Evolutionary conservation across 228 moss, liverwort and hornwort genomes (phyloP).

Genomic region (Sphagnum magellanicum): DNA sequence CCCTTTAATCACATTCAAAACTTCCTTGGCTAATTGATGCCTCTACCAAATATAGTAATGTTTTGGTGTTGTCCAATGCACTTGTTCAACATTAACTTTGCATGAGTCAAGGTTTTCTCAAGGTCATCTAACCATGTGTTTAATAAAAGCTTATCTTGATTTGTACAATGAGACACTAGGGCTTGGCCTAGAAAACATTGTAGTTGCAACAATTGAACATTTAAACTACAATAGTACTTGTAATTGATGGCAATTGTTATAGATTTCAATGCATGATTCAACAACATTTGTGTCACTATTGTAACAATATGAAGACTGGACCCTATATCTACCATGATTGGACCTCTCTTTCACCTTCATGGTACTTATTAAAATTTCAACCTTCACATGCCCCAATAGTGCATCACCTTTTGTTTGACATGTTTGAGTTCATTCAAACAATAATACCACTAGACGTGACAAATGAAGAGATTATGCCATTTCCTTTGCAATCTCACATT

Average conservation of each 20-base stretch:
- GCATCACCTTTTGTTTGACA: too few relatives aligned
- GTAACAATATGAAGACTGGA: not conserved
- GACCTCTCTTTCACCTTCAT: too few relatives aligned
- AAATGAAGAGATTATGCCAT: too few relatives aligned
- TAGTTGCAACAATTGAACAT: not conserved
- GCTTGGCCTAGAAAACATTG: not conserved
- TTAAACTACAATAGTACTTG: not conserved
- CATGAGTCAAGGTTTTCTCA: not conserved
- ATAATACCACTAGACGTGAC: too few relatives aligned
- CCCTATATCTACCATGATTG: not conserved
- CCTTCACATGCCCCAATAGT: too few relatives aligned
- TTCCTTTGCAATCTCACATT: too few relatives aligned
- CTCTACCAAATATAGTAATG: not conserved
- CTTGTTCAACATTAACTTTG: not conserved
- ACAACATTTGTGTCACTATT: not conserved
- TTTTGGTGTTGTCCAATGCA: not conserved
- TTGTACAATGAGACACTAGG: not conserved
- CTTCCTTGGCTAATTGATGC: constrained; percentile 1
- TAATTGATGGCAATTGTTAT: not conserved
- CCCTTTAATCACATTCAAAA: constrained; percentile 1
- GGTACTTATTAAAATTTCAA: too few relatives aligned
- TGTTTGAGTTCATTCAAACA: too few relatives aligned
- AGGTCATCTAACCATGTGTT: not conserved
- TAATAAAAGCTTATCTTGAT: not conserved
- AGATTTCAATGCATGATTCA: not conserved